These are phyloP conservation scores for Phlebiopsis gigantea DNA, from an alignment of 768 basidiomycete genomes.

Conservation along the genomic window DNA sequence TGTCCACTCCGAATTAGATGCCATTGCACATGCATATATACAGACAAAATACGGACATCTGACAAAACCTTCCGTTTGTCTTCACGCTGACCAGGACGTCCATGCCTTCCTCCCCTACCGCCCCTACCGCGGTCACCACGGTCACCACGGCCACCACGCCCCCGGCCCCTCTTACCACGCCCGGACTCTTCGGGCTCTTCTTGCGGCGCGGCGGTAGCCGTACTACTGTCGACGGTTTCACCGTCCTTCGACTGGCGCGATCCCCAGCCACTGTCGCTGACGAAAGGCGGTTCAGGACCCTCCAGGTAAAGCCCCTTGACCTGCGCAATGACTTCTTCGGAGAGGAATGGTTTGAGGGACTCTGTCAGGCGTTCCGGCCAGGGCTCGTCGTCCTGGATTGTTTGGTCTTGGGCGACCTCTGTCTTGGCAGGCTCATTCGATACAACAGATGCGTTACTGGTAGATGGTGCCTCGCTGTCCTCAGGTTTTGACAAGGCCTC, in stretches of 20 bases:
- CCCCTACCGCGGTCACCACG: conserved; percentile 43
- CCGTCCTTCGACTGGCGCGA: conserved; percentile 36
- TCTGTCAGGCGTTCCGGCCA: conserved; percentile 63
- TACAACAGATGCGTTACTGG: background rate
- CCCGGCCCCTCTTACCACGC: conserved; percentile 37
- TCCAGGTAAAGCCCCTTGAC: conserved; percentile 76
- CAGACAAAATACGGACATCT: conserved; percentile 50
- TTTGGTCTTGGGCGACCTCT: conserved; percentile 8
- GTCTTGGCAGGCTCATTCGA: conserved; percentile 4
- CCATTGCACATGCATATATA: background rate
- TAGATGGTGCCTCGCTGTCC: background rate
- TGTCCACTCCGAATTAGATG: background rate
- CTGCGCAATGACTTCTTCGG: conserved; percentile 49
- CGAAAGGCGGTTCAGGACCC: conserved; percentile 72
- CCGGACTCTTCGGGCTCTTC: conserved; percentile 22
- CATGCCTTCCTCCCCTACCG: conserved; percentile 31
- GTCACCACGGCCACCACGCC: conserved; percentile 43
- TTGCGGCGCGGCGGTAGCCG: conserved; percentile 12
- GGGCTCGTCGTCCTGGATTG: conserved; percentile 31
- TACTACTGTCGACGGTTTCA: conserved; percentile 16
- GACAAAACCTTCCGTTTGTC: conserved; percentile 77
- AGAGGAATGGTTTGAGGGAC: conserved; percentile 57
- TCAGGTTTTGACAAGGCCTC: conserved; percentile 8
- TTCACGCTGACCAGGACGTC: conserved; percentile 39
- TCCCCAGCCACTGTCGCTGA: conserved; percentile 74